Conservation (phyloP, 2,329 filamentous ascomycete species). For the Microdochium bolleyi region DNA sequence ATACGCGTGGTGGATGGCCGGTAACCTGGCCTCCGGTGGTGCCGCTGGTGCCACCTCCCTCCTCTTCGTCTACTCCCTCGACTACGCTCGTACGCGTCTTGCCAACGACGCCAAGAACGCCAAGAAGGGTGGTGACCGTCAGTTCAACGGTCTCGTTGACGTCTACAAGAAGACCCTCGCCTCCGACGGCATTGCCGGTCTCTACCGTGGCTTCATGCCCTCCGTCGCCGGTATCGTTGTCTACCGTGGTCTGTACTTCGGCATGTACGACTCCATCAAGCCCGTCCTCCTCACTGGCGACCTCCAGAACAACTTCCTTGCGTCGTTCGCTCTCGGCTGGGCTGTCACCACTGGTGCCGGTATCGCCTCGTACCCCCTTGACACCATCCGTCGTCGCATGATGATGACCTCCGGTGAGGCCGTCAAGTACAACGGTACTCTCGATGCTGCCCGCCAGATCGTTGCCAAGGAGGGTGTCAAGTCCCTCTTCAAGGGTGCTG, state of each 20-base stretch:
- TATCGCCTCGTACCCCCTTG: constrained; percentile 99
- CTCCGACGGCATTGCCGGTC: constrained; percentile 96
- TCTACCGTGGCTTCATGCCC: constrained; percentile 99
- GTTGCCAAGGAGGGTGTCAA: constrained; percentile 94
- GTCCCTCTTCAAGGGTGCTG: constrained; percentile 99
- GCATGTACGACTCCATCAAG: constrained; percentile 99
- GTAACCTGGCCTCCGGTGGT: constrained; percentile 99
- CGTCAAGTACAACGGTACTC: constrained; percentile 98
- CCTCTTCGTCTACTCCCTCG: constrained; percentile 99
- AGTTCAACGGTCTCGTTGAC: constrained; percentile 99
- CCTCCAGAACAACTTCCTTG: constrained; percentile 98
- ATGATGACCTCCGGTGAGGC: constrained; percentile 98
- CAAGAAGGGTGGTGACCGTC: constrained; percentile 93
- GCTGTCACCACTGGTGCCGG: constrained; percentile 99
- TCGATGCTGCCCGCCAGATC: constrained; percentile 95
- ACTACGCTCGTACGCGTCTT: constrained; percentile 99
- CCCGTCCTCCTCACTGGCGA: constrained; percentile 85
- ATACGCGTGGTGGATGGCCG: constrained; percentile 97
- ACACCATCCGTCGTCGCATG: constrained; percentile 99
- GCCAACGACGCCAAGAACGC: constrained; percentile 99
- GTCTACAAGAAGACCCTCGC: constrained; percentile 99
- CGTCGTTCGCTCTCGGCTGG: constrained; percentile 98
- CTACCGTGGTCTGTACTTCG: constrained; percentile 99
- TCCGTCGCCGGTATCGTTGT: constrained; percentile 98
- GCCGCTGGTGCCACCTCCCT: constrained; percentile 99